These are phyloP conservation scores for Nematocida sp. DNA, from an alignment of 371 early-diverging fungal genomes.

Conservation along the genomic window DNA sequence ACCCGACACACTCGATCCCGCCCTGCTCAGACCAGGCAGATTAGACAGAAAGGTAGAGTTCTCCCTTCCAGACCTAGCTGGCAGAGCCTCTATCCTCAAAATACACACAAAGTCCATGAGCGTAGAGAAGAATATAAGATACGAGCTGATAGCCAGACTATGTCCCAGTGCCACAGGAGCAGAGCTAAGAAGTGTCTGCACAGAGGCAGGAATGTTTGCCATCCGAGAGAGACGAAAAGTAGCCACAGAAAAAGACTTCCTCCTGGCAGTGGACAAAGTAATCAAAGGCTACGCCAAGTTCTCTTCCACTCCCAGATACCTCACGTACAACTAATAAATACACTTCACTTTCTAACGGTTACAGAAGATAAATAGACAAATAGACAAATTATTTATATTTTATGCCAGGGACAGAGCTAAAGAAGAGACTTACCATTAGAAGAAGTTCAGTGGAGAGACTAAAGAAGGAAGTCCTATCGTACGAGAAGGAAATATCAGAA, in stretches of 20 bases:
- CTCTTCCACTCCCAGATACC: constrained; percentile 78
- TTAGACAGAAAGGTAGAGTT: constrained; percentile 99
- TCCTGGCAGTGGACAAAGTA: constrained; percentile 97
- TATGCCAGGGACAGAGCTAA: constrained; percentile 9
- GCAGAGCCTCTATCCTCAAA: constrained; percentile 90
- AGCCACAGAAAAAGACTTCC: constrained; percentile 97
- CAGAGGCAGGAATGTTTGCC: constrained; percentile 99
- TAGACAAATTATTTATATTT: not conserved
- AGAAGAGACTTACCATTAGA: not conserved
- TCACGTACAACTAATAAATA: constrained; percentile 65
- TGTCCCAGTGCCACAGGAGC: constrained; percentile 96
- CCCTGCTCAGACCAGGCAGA: constrained; percentile 93
- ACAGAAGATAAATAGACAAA: not conserved
- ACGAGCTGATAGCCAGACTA: constrained; percentile 91
- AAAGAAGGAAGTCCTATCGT: constrained; percentile 14
- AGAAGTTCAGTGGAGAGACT: constrained; percentile 8
- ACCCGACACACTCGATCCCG: constrained; percentile 97
- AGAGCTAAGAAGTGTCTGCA: constrained; percentile 91
- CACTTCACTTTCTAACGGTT: not conserved
- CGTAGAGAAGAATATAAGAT: constrained; percentile 83
- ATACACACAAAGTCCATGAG: constrained; percentile 98
- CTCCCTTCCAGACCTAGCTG: constrained; percentile 79
- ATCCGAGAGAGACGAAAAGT: constrained; percentile 94
- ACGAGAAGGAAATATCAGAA: constrained; percentile 4
- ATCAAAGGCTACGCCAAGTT: constrained; percentile 96